A percentile compares a stretch with the other conserved stretches of the same genome.
phyloP scores from a whole-genome alignment of 2,329 filamentous ascomycete species.

The Aspergillus ochraceus region DNA sequence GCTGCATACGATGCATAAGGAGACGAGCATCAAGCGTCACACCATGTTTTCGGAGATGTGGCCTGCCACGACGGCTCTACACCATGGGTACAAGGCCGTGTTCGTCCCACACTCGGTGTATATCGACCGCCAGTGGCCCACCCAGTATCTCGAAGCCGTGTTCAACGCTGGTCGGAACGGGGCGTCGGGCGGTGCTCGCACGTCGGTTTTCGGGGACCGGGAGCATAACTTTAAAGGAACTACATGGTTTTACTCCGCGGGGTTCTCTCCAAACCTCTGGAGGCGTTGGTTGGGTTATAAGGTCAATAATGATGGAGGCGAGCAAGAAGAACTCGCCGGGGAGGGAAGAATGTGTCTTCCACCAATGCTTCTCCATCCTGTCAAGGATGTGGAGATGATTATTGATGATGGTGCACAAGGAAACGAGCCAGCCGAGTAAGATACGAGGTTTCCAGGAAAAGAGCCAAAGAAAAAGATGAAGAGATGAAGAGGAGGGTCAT shows the following conservation, averaged over 20 bases:
- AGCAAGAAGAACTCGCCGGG: slow-evolving; percentile 69
- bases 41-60: slow-evolving; percentile 97
- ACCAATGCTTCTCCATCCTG: slow-evolving; percentile 83
- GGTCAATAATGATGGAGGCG: slow-evolving; percentile 75
- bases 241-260: slow-evolving; percentile 89
- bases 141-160: slow-evolving; percentile 70
- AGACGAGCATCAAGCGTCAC: slow-evolving; percentile 81
- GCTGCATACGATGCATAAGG: slow-evolving; percentile 83
- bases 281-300: slow-evolving; percentile 80
- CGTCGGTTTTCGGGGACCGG: slow-evolving; percentile 75
- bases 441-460: not conserved
- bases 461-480: not conserved
- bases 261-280: slow-evolving; percentile 80
- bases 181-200: slow-evolving; percentile 69
- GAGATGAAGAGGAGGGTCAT: not conserved
- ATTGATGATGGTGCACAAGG: slow-evolving; percentile 34
- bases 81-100: slow-evolving; percentile 91
- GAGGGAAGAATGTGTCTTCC: slow-evolving; percentile 90
- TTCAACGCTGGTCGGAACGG: slow-evolving; percentile 80
- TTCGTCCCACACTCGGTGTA: slow-evolving; percentile 88
- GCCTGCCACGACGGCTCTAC: slow-evolving; percentile 81
- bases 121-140: slow-evolving; percentile 83
- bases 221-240: slow-evolving; percentile 87
- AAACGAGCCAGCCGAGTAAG: not conserved
- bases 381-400: slow-evolving; percentile 71